These are phyloP conservation scores for Gentiana dahurica DNA, from an alignment of 257 asterid species.

Conservation along the genomic window DNA sequence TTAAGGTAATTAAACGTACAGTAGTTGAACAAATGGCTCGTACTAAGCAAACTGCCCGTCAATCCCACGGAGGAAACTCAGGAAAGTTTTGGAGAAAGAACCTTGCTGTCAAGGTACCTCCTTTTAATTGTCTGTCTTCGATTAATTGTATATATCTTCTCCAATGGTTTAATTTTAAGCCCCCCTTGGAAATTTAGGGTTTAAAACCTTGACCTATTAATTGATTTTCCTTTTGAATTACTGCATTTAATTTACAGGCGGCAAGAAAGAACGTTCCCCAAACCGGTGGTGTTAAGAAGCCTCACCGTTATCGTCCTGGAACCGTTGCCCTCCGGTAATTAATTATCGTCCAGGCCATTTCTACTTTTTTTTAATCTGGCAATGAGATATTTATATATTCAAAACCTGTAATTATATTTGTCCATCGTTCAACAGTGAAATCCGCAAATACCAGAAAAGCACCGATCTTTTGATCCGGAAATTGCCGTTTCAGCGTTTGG, in stretches of 20 bases:
- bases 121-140: neutral
- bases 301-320: constrained; percentile 78
- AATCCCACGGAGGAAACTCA: constrained; percentile 41
- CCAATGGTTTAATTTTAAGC: too few species aligned
- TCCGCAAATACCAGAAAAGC: constrained; percentile 70
- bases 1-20: neutral
- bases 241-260: constrained; percentile 23
- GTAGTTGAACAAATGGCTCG: constrained; percentile 44
- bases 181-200: too few species aligned
- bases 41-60: constrained; percentile 69
- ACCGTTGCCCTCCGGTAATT: constrained; percentile 66
- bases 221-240: too few species aligned
- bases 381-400: neutral
- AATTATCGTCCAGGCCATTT: neutral
- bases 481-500: constrained; percentile 61
- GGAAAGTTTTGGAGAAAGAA: constrained; percentile 57
- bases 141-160: too few species aligned
- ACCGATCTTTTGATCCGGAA: constrained; percentile 71
- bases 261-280: constrained; percentile 70
- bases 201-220: too few species aligned
- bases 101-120: constrained; percentile 54
- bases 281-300: constrained; percentile 82
- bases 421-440: constrained; percentile 34
- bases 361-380: too few species aligned
- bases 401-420: neutral